phyloP scores from a whole-genome alignment of 2,329 filamentous ascomycete genomes.

The Clonostachys sp. region DNA sequence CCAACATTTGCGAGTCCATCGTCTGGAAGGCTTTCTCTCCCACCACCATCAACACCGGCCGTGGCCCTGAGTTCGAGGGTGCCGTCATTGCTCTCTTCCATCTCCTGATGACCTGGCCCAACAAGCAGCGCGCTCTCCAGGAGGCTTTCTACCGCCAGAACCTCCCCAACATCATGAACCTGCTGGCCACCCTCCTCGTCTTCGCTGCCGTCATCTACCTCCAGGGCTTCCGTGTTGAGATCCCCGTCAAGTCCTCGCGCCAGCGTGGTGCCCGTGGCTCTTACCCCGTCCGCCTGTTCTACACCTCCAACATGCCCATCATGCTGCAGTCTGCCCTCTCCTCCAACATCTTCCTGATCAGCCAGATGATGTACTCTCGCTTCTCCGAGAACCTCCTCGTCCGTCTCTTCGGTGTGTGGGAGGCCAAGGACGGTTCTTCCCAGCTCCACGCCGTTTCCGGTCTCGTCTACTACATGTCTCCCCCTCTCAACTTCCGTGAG shows the following conservation, averaged over 20 bases:
- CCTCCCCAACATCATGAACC: constrained; percentile 98
- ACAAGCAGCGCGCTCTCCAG: constrained; percentile 97
- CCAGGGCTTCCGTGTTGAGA: constrained; percentile 98
- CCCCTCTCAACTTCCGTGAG: constrained; percentile 95
- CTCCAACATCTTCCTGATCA: constrained; percentile 98
- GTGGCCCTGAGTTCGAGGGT: constrained; percentile 98
- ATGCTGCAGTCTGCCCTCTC: constrained; percentile 99
- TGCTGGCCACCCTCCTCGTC: constrained; percentile 85
- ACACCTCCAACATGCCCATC: constrained; percentile 99
- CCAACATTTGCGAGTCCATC: constrained; percentile 99
- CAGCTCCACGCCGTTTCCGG: constrained; percentile 93
- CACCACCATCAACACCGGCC: constrained; percentile 98
- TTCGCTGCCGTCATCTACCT: constrained; percentile 99
- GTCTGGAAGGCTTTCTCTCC: constrained; percentile 99
- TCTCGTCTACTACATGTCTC: constrained; percentile 99
- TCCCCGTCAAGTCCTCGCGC: constrained; percentile 98
- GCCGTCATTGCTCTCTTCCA: constrained; percentile 98
- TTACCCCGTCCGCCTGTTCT: constrained; percentile 98
- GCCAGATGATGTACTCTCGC: constrained; percentile 98
- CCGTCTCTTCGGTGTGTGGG: constrained; percentile 96
- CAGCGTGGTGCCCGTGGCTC: constrained; percentile 98
- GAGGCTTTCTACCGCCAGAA: constrained; percentile 99
- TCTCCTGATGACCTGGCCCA: constrained; percentile 95
- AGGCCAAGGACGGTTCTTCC: constrained; percentile 90
- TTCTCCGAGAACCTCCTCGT: constrained; percentile 99